A percentile compares a stretch with the other conserved stretches of the same genome.
Conservation (phyloP, 2,329 filamentous ascomycete species). For the Ascochyta pisi region DNA sequence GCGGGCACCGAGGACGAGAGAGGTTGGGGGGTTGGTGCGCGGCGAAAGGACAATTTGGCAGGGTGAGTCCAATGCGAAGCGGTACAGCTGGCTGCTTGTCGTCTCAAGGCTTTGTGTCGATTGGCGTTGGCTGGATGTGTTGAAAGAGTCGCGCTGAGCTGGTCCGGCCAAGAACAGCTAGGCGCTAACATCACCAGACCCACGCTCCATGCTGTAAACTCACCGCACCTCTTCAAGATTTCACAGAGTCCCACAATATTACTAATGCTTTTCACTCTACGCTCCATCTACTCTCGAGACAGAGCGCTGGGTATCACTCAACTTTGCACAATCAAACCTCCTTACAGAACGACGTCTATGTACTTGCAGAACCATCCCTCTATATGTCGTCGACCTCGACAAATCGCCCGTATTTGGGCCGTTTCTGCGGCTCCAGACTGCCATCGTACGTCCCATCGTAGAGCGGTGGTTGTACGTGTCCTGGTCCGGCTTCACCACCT, state of each 20-base stretch:
- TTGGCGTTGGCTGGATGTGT: conserved; percentile 25
- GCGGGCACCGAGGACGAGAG: conserved; percentile 30
- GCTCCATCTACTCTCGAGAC: not conserved
- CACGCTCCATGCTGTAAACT: conserved; percentile 14
- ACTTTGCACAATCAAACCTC: not conserved
- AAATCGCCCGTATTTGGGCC: conserved; percentile 14
- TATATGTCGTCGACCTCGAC: conserved; percentile 17
- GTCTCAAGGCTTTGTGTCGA: conserved; percentile 24
- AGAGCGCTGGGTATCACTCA: conserved; percentile 14
- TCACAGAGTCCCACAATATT: conserved; percentile 18
- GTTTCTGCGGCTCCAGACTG: conserved; percentile 1
- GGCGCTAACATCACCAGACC: conserved; percentile 16
- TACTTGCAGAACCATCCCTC: not conserved
- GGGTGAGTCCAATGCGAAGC: conserved; percentile 21
- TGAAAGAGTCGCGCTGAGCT: conserved; percentile 30
- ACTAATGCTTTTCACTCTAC: conserved; percentile 8
- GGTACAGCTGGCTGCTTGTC: conserved; percentile 28
- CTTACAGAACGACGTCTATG: conserved; percentile 1
- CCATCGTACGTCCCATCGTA: not conserved
- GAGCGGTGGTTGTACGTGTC: not conserved
- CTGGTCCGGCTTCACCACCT: not conserved
- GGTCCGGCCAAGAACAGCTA: conserved; percentile 25
- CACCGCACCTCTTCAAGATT: conserved; percentile 20
- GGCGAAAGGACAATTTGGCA: conserved; percentile 8
- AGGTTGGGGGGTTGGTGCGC: not conserved